phyloP scores from a whole-genome alignment of 1,139 yeast genomes.

The Geotrichum australiense region DNA sequence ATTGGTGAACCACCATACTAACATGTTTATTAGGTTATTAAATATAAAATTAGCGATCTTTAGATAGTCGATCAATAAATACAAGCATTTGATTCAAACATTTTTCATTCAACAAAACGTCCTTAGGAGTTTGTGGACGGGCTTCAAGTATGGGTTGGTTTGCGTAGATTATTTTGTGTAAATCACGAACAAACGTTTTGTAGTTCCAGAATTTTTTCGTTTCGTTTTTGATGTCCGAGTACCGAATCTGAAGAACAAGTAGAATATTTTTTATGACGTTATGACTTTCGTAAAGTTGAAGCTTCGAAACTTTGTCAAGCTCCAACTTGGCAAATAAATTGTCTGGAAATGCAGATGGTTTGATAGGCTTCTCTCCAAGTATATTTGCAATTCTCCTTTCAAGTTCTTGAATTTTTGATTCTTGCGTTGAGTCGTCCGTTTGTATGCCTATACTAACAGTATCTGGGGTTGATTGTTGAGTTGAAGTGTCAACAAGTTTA shows the following conservation, averaged over 20 bases:
- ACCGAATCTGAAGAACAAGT: background rate
- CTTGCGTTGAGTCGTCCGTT: no score
- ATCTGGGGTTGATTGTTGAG: no score
- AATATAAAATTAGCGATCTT: background rate
- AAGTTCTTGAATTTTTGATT: background rate
- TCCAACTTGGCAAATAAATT: background rate
- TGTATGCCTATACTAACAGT: no score
- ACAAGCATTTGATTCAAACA: conserved; percentile 2
- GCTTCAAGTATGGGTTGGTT: no score
- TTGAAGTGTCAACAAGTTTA: no score
- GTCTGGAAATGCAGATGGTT: conserved; percentile 1
- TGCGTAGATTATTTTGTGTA: conserved; percentile 1
- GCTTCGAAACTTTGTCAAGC: conserved; percentile 1
- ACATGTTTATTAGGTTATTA: background rate
- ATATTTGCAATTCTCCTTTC: background rate
- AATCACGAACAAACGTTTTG: background rate
- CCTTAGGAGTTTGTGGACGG: background rate
- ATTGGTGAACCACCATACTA: background rate
- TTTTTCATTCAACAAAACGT: conserved; percentile 1
- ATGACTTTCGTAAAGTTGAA: background rate
- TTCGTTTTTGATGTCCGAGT: background rate
- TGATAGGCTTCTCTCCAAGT: background rate
- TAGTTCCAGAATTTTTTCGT: background rate
- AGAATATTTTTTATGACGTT: conserved; percentile 4
- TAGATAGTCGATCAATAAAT: background rate